Evolutionary conservation across 331 rosid species (phyloP).

Genomic region (Pyracantha coccinea): DNA sequence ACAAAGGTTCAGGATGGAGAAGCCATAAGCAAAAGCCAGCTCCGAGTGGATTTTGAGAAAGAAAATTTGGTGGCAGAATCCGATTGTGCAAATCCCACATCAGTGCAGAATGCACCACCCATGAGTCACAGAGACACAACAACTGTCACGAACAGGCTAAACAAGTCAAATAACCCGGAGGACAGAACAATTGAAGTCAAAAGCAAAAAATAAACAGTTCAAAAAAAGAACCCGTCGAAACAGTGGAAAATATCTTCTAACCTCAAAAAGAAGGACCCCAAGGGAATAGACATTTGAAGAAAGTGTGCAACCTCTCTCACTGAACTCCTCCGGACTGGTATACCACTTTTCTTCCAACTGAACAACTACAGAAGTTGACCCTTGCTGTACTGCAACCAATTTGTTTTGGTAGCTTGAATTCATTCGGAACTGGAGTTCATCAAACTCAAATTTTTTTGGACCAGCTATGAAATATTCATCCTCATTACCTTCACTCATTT

Average conservation of each 20-base stretch:
- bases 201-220: background rate
- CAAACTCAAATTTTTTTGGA: slow-evolving; percentile 13
- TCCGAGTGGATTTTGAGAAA: slow-evolving; percentile 48
- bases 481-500: slow-evolving; percentile 17
- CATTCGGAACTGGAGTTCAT: slow-evolving; percentile 10
- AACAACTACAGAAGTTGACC: slow-evolving; percentile 7
- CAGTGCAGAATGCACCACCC: slow-evolving; percentile 34
- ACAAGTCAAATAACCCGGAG: slow-evolving; percentile 12
- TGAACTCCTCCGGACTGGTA: slow-evolving; percentile 48
- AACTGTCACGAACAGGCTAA: slow-evolving; percentile 43
- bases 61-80: slow-evolving; percentile 60
- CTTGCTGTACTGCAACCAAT: slow-evolving; percentile 10
- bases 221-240: background rate
- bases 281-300: slow-evolving; percentile 63
- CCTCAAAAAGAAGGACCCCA: slow-evolving; percentile 76
- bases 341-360: slow-evolving; percentile 61
- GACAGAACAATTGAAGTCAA: slow-evolving; percentile 2
- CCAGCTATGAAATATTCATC: slow-evolving; percentile 7
- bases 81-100: slow-evolving; percentile 50
- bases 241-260: slow-evolving; percentile 15
- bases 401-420: slow-evolving; percentile 14
- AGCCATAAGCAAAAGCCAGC: slow-evolving; percentile 71
- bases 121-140: slow-evolving; percentile 41
- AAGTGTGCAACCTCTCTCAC: slow-evolving; percentile 29
- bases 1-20: slow-evolving; percentile 60